Evolutionary conservation across 352 stramenopile species (phyloP).

Genomic region (Phytophthora megakarya): DNA sequence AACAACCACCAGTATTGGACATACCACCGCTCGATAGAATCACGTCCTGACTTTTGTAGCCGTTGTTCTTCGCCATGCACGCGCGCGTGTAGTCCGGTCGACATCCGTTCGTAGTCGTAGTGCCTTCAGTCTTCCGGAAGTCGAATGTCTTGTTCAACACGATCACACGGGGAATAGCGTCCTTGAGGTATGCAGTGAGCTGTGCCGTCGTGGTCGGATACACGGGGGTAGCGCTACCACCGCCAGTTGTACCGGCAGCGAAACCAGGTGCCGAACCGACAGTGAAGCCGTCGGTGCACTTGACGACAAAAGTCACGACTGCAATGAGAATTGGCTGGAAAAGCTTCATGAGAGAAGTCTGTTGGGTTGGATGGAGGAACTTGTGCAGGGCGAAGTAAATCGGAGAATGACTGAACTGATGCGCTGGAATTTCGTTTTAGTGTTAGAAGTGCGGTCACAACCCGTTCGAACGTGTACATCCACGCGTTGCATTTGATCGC

Average conservation of each 20-base stretch:
- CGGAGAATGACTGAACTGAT: not conserved
- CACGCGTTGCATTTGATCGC: not conserved
- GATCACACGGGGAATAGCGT: slow-evolving; percentile 22
- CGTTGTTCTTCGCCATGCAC: no score
- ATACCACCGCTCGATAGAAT: no score
- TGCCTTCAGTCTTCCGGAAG: slow-evolving; percentile 41
- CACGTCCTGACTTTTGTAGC: no score
- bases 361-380: not conserved
- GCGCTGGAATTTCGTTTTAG: no score
- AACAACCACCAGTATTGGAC: slow-evolving; percentile 39
- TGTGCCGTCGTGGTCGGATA: not conserved
- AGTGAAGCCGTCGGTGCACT: slow-evolving; percentile 1
- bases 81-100: not conserved
- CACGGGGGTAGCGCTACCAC: not conserved
- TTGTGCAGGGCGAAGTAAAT: slow-evolving; percentile 1
- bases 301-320: not conserved
- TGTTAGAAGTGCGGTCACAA: slow-evolving; percentile 5
- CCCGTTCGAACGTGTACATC: not conserved
- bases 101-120: slow-evolving; percentile 37
- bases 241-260: slow-evolving; percentile 3
- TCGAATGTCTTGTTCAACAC: slow-evolving; percentile 45
- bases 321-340: slow-evolving; percentile 3
- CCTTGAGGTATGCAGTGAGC: not conserved
- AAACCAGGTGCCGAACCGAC: slow-evolving; percentile 9
- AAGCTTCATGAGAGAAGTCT: slow-evolving; percentile 9